Evolutionary conservation across 495 filamentous ascomycete genomes (phyloP), one percentile per base, ranked within the genome.

Genomic region (Xylaria intraflava): DNA sequence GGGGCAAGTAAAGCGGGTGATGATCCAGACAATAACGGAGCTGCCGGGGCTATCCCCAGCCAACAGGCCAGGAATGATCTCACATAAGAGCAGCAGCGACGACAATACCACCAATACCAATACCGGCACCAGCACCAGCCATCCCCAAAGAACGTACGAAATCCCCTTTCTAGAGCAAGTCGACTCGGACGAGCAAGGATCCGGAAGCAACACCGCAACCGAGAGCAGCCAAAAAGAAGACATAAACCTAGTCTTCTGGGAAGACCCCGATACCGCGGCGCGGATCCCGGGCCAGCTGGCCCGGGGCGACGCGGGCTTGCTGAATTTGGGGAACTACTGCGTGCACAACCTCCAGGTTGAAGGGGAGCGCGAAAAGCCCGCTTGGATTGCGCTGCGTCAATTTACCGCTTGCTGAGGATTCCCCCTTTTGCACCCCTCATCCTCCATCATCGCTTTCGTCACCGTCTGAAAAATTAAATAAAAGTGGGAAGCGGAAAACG

Each of bases 301-400:
- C 5, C 14, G 35, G 3, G 35, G 35, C 2, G 35, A 38, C n/a
- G 12, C n/a, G 14, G 35, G 19, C 1, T 27, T 14, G 27, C 46
- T 62, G 23, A 58, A 55, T 36, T 27, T 63, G 26, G 61, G 56
- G 29, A 49, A 55, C 23, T 41, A 61, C 41, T 58, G 62, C 23
- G 39, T 73, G 16, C 49, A 56, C 11, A 46, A 9, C 1, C 50
- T 73, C 26, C 70, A 69, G 54, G 63, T 68, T 1, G 70, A 75
- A 46, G 68, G 72, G 20, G 48, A 64, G 2, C 41, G 14, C 50
- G 38, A 52, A 30, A 56, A 54, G 30, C 44, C 56, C 8, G 53
- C 69, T 38, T 40, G 29, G 16, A 9, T 4, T 23, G 66, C 51
- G 6, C 44, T 70, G 30, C 48, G 46, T 52, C 35, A 40, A 1